Evolutionary conservation across 345 rosid species (phyloP), one percentile per base, ranked within the genome.

Genomic region (Adansonia digitata): DNA sequence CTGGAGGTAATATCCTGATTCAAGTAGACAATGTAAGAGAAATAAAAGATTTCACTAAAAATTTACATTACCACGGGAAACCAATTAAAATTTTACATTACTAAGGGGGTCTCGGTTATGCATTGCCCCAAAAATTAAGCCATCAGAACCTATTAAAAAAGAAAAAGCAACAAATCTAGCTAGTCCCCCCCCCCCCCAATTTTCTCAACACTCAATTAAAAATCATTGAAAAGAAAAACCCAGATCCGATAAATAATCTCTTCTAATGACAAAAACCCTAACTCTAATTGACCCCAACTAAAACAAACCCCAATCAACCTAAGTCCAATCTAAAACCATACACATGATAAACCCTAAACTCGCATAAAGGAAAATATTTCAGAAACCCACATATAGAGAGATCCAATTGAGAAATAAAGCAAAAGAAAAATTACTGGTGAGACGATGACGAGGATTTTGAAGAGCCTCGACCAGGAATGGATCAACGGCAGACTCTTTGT

Each of bases 391-490:
- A n/a, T n/a, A n/a, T n/a, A n/a, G n/a, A n/a, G n/a, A n/a, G n/a
- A n/a, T n/a, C n/a, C n/a, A 57, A 27, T 27, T 57, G n/a, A 57
- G 37, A n/a, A 20, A 9, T 34, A 26, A n/a, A 24, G 46, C 6
- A 40, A 37, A 59, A 48, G 43, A 29, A 10, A 7, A 81, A 88
- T 79, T 64, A 91, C 97, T 86, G 83, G 97, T 90, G 82, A 94
- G 98, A 75, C 99, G 99, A 61, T 93, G 98, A 77, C 97, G 97
- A 76, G 96, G 92, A 73, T 91, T 91, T 77, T 88, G 97, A 43
- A 94, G 95, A 78, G 98, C 97, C 86, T 94, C 98, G 55, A 94
- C 91, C 73, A 94, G 79, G 85, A 94, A 94, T 73, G 97, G 91
- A 87, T 94, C 98, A 51, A 94, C 94, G 88, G 81, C 84, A 69